These are phyloP conservation scores for Claviceps fusiformis DNA, from an alignment of 2,329 filamentous ascomycete species.

Conservation along the genomic window DNA sequence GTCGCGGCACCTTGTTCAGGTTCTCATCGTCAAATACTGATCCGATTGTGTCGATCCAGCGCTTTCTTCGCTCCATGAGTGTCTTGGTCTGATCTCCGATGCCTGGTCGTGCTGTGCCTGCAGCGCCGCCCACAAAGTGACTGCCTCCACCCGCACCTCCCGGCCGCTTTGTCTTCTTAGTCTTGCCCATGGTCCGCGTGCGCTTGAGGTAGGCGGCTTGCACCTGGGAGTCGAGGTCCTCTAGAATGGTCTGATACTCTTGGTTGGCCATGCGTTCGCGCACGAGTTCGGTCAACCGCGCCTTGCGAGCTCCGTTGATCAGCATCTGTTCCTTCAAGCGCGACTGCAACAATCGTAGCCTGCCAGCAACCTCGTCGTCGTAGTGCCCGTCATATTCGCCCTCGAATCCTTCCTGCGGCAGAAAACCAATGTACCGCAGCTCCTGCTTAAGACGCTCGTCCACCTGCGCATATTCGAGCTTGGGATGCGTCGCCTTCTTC, in stretches of 20 bases:
- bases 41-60: constrained; percentile 85
- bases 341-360: constrained; percentile 71
- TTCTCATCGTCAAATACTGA: constrained; percentile 80
- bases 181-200: constrained; percentile 86
- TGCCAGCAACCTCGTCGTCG: constrained; percentile 87
- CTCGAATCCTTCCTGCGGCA: constrained; percentile 49
- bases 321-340: constrained; percentile 74
- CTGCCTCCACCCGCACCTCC: constrained; percentile 63
- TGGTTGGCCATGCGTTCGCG: constrained; percentile 91
- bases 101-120: constrained; percentile 55
- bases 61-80: constrained; percentile 77
- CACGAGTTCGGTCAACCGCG: constrained; percentile 72
- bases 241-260: constrained; percentile 91
- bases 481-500: constrained; percentile 62
- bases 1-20: constrained; percentile 56
- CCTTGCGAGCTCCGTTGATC: constrained; percentile 81
- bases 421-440: constrained; percentile 77
- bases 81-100: constrained; percentile 87
- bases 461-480: constrained; percentile 72
- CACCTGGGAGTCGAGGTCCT: constrained; percentile 90
- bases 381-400: constrained; percentile 80
- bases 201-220: constrained; percentile 93
- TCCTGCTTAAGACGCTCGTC: constrained; percentile 89
- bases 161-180: constrained; percentile 74
- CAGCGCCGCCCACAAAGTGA: constrained; percentile 44